Percentiles rank a stretch among this genome's conserved stretches.
phyloP scores from a whole-genome alignment of 352 stramenopile genomes.

The Pythium biforme region DNA sequence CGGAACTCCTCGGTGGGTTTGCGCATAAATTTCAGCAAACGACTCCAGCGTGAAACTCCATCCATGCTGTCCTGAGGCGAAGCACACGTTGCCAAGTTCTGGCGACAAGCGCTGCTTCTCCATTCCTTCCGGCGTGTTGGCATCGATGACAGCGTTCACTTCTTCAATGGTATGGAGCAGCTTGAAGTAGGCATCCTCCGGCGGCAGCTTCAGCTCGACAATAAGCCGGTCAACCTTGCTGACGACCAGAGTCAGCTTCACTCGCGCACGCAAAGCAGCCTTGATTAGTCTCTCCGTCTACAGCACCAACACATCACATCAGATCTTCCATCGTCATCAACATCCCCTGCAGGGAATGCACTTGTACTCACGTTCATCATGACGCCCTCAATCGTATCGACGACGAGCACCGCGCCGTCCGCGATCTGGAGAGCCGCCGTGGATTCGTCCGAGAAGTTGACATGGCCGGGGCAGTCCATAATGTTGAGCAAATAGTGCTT shows the following conservation, averaged over 20 bases:
- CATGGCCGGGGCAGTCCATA: slow-evolving; percentile 96
- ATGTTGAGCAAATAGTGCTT: slow-evolving; percentile 97
- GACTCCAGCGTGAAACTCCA: slow-evolving; percentile 97
- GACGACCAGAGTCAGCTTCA: slow-evolving; percentile 91
- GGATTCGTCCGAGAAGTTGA: slow-evolving; percentile 97
- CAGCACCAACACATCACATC: neutral
- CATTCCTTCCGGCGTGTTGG: slow-evolving; percentile 47
- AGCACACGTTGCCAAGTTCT: slow-evolving; percentile 96
- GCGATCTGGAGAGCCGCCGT: slow-evolving; percentile 91
- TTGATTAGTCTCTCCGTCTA: slow-evolving; percentile 95
- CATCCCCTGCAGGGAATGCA: neutral
- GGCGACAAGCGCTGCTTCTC: slow-evolving; percentile 84
- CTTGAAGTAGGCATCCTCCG: slow-evolving; percentile 98
- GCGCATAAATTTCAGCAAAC: slow-evolving; percentile 89
- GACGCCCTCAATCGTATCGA: slow-evolving; percentile 98
- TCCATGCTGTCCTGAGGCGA: slow-evolving; percentile 94
- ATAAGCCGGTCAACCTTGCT: slow-evolving; percentile 99
- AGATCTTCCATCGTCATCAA: slow-evolving; percentile 5
- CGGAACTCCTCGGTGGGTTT: slow-evolving; percentile 77
- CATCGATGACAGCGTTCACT: slow-evolving; percentile 92
- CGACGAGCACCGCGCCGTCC: slow-evolving; percentile 95
- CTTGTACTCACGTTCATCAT: slow-evolving; percentile 90
- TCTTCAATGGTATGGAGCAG: slow-evolving; percentile 96
- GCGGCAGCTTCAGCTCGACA: slow-evolving; percentile 98
- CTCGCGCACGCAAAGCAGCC: slow-evolving; percentile 88